Evolutionary conservation across 108 stramenopile genomes (phyloP), one percentile per base, ranked within the genome.

Genomic region (Skeletonema marinoi): DNA sequence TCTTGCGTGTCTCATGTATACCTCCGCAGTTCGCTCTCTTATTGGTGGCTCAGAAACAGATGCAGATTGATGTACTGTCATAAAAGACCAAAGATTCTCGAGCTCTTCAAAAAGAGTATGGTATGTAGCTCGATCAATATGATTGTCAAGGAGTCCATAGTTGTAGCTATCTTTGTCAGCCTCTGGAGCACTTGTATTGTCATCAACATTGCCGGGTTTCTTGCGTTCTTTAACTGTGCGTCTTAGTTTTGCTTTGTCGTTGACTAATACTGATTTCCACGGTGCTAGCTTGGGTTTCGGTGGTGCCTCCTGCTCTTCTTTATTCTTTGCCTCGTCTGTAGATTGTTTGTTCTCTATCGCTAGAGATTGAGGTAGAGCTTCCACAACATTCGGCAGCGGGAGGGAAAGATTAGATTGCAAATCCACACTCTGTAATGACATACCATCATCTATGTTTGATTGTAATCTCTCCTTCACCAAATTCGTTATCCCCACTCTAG

Each of bases 1-100:
- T 42, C 83, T 84, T 32, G 92, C 91, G 74, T 95, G 94, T 29
- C 87, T 81, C 74, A 89, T 46, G 59, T 95, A 95, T 1, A 95
- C 90, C 17, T 86, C 75, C 31, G 94, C 94, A 2, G 94, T 95
- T 14, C 86, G 81, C 13, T 80, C 78, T 42, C 94, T 87, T 41
- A 95, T 92, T 0, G 92, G 88, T 41, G 68, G 59, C 84, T 90
- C 90, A 56, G 89, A 82, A 21, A 64, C 42, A 1, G 89, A 73
- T 11, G 80, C 71, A 4, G 87, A 83, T 4, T 85, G 76, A 7
- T 88, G 92, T 13, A 80, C 68, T 4, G 91, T 95, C 94, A 95
- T 95, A 87, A 87, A 93, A 8, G 54, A 41, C 73, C 82, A 86
- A 70, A 87, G 90, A 46, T 75, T 86, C 12, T 89, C 82, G 0